A percentile compares a stretch with the other conserved stretches of the same genome.
Conservation (phyloP, 345 rosid genomes). For the Boechera retrofracta region DNA sequence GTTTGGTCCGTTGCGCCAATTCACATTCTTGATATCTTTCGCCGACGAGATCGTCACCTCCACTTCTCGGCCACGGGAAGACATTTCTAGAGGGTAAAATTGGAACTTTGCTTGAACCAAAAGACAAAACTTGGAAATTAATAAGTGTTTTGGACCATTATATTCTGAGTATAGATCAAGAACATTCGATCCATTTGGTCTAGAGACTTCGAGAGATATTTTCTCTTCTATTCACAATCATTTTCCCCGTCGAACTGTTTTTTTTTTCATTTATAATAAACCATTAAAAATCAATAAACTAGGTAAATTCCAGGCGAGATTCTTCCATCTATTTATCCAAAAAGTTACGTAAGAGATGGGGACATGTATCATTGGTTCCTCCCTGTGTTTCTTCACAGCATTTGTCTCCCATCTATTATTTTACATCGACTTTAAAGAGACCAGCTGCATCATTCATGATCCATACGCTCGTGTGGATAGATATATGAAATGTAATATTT, state of each 20-base stretch:
- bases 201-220: conserved; percentile 7
- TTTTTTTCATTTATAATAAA: too few relatives aligned
- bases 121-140: background rate
- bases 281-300: too few relatives aligned
- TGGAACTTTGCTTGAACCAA: background rate
- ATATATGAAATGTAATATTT: background rate
- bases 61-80: conserved; percentile 48
- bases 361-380: background rate
- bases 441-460: background rate
- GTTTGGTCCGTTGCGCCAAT: conserved; percentile 78
- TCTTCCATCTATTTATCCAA: background rate
- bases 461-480: background rate
- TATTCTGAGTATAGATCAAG: conserved; percentile 6
- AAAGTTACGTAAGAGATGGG: background rate
- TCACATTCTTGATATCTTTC: conserved; percentile 78
- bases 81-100: background rate
- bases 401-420: background rate
- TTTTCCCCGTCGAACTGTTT: background rate
- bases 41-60: conserved; percentile 68
- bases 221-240: background rate
- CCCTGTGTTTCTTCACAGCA: background rate
- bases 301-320: background rate
- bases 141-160: background rate
- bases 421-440: background rate
- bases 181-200: conserved; percentile 8